phyloP scores from a whole-genome alignment of 768 basidiomycete genomes.

The Leccinellum albellum region DNA sequence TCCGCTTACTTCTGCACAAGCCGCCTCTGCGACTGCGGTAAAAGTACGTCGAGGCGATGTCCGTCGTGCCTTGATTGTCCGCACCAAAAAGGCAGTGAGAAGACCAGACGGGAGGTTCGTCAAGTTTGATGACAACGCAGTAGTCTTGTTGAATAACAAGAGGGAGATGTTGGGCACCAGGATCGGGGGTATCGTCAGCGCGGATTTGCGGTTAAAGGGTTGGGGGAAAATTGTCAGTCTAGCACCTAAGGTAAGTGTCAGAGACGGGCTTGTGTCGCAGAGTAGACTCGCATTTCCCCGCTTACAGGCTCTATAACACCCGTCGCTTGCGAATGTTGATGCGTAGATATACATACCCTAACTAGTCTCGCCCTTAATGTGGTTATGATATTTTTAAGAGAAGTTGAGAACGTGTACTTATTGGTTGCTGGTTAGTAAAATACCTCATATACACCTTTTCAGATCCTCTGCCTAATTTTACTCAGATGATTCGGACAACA shows the following conservation, averaged over 20 bases:
- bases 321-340: neutral
- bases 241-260: constrained; percentile 71
- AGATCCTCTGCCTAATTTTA: neutral
- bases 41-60: constrained; percentile 94
- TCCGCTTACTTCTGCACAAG: constrained; percentile 64
- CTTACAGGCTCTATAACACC: constrained; percentile 16
- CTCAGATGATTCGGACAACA: constrained; percentile 13
- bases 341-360: constrained; percentile 19
- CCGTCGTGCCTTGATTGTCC: constrained; percentile 91
- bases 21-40: constrained; percentile 70
- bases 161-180: constrained; percentile 93
- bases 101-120: constrained; percentile 86
- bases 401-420: neutral
- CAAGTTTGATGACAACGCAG: constrained; percentile 96
- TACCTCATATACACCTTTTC: neutral
- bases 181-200: constrained; percentile 90
- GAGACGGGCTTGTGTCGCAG: neutral
- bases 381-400: neutral
- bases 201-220: constrained; percentile 84
- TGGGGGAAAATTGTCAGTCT: constrained; percentile 93
- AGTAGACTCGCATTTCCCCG: neutral
- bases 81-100: constrained; percentile 81
- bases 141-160: constrained; percentile 91
- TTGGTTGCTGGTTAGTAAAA: neutral
- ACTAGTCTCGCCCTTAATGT: neutral